Evolutionary conservation across 345 rosid species (phyloP), one percentile per base, ranked within the genome.

Genomic region (Eutrema heterophyllum): DNA sequence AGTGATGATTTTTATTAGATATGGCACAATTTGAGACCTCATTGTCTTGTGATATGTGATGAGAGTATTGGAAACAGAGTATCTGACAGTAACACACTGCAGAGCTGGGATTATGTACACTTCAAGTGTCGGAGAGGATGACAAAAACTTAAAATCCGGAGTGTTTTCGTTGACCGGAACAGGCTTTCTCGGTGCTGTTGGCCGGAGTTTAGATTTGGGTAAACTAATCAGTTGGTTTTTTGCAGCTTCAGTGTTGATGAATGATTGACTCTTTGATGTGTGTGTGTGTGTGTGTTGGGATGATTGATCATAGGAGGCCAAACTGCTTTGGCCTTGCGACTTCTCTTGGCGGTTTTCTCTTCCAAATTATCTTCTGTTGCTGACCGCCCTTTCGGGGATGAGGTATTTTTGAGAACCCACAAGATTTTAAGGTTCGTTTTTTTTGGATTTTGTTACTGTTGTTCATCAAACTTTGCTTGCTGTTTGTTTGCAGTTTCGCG

Each of bases 101-200:
- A 86, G 97, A 86, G 96, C 93, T 84, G 97, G 97, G 86, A 94
- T 94, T 49, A 91, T 91, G 97, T 91, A 89, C 75, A 74, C 84
- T 64, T 74, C 88, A 0, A 71, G 66, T 67, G 84, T 78, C 24
- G 83, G 71, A 61, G 88, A 84, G 63, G 72, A 6, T 53, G 84
- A 83, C n/a, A 79, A 79, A 50, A 80, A 78, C 62, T 70, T 86
- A 50, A 81, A 66, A 68, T 81, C 93, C 13, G 83, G 79, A 66
- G 81, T 74, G 84, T 83, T 94, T 44, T 87, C 96, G n/a, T 77
- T 91, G 79, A 87, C 87, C 12, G 97, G 97, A 5, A 78, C 84
- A 13, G 97, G 96, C 9, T 91, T 91, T 78, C 83, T 89, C 24
- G 96, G 87, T 59, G 96, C 96, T 6, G 75, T 89, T 78, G 95